Evolutionary conservation across 2,329 filamentous ascomycete species (phyloP).

Genomic region (Xylariaceae sp.): DNA sequence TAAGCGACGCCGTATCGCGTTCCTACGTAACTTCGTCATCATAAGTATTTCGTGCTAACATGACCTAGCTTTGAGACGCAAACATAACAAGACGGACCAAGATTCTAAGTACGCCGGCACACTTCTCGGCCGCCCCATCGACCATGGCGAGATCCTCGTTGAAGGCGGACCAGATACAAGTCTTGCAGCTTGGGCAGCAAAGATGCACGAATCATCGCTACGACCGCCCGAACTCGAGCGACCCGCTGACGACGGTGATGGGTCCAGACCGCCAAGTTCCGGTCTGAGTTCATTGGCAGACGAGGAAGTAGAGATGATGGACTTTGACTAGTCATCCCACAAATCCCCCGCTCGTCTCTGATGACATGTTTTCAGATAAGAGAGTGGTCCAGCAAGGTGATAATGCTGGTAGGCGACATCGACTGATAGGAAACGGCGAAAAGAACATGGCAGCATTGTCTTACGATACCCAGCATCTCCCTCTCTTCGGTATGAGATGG

Average conservation of each 20-base stretch:
- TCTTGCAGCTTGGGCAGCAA: slow-evolving; percentile 63
- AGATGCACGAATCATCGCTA: slow-evolving; percentile 34
- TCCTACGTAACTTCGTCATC: background rate
- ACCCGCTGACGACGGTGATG: slow-evolving; percentile 24
- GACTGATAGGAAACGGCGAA: background rate
- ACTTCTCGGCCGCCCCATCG: slow-evolving; percentile 70
- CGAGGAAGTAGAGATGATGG: slow-evolving; percentile 41
- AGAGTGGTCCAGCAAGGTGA: background rate
- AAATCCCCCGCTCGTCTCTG: background rate
- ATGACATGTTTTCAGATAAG: background rate
- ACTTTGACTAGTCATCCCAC: slow-evolving; percentile 16
- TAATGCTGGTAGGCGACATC: background rate
- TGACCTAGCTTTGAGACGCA: slow-evolving; percentile 74
- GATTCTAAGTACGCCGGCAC: slow-evolving; percentile 85
- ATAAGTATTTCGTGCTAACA: background rate
- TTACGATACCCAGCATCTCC: slow-evolving; percentile 5
- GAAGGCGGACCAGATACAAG: slow-evolving; percentile 72
- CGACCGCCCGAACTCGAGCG: slow-evolving; percentile 26
- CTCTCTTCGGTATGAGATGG: background rate
- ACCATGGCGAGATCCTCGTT: slow-evolving; percentile 70
- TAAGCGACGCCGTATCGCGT: slow-evolving; percentile 35
- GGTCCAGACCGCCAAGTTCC: slow-evolving; percentile 51
- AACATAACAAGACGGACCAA: slow-evolving; percentile 84
- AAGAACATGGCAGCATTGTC: background rate
- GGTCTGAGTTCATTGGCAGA: slow-evolving; percentile 58